Evolutionary conservation across 2,329 filamentous ascomycete genomes (phyloP).

Genomic region (Ophiostoma perfectum): DNA sequence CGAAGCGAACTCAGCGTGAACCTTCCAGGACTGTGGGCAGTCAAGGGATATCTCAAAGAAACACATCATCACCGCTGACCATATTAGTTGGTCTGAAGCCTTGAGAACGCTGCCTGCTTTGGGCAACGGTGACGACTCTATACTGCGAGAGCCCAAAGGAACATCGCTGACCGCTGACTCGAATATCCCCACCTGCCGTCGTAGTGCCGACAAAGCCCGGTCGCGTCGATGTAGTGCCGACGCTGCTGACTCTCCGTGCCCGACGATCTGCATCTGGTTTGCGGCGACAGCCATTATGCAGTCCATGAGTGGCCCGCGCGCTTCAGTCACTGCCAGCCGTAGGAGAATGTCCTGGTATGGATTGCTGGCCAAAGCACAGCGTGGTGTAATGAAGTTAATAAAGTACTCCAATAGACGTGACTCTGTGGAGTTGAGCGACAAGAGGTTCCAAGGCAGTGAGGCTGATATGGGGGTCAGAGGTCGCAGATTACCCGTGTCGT

Average conservation of each 20-base stretch:
- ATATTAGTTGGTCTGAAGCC: constrained; percentile 16
- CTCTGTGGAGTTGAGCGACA: background rate
- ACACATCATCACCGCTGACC: constrained; percentile 19
- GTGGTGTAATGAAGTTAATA: background rate
- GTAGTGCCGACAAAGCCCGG: background rate
- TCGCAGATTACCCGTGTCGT: background rate
- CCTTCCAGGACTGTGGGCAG: constrained; percentile 12
- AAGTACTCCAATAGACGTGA: background rate
- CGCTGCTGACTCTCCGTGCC: constrained; percentile 15
- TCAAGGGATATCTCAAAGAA: constrained; percentile 21
- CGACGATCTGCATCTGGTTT: constrained; percentile 26
- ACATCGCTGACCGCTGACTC: background rate
- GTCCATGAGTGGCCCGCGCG: constrained; percentile 26
- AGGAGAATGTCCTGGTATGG: background rate
- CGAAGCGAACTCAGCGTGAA: constrained; percentile 14
- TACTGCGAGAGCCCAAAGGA: background rate
- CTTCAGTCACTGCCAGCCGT: background rate
- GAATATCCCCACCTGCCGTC: background rate
- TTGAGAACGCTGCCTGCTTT: no score
- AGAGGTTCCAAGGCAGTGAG: background rate
- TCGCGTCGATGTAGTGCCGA: constrained; percentile 6
- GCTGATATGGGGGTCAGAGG: background rate
- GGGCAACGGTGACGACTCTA: background rate
- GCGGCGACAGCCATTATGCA: constrained; percentile 31
- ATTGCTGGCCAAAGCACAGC: background rate